Evolutionary conservation across 768 basidiomycete genomes (phyloP), one percentile per base, ranked within the genome.

Genomic region (Exsudoporus frostii): DNA sequence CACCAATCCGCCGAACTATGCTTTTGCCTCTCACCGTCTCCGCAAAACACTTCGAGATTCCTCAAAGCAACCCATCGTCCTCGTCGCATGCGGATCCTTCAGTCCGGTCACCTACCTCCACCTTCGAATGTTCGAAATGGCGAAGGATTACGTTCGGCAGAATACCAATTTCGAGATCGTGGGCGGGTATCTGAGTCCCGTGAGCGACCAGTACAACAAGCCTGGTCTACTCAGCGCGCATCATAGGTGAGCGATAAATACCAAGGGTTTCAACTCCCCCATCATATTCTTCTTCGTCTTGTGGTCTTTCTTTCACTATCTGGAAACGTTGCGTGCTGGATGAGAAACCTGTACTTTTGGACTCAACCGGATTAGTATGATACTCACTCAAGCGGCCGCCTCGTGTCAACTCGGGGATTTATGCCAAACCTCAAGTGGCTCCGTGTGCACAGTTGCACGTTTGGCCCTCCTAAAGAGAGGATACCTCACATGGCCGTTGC

Each of bases 111-210:
- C 95, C n/a, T 96, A 94, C 66, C 88, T 96, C 47, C 94, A 97
- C 66, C 83, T 98, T 56, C 90, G 97, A 60, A 98, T 99, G 94
- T 99, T 98, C 73, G 97, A 98, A 70, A 98, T 99, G 97, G 97
- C 96, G 51, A 90, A 88, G 73, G 97, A 98, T 77, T 94, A 93
- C 65, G 84, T 90, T 48, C 84, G 92, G 47, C 90, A 93, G 63
- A 92, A 94, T 70, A 93, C 92, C 44, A 77, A 90, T 58, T 97
- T 91, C 64, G 92, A 97, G 72, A 90, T 99, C 62, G 79, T 98
- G 63, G 97, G 90, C 25, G 94, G 93, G 3, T 98, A 98, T 74
- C 84, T 98, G 64, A 96, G 93, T 61, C 96, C 97, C 30, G 97
- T 99, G 67, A 88, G 85, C 65, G 94, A 96, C 77, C 77, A 81